Percentiles rank a stretch among this genome's conserved stretches.
phyloP scores from a whole-genome alignment of 495 filamentous ascomycete genomes.

The Apiosordaria backusii region DNA sequence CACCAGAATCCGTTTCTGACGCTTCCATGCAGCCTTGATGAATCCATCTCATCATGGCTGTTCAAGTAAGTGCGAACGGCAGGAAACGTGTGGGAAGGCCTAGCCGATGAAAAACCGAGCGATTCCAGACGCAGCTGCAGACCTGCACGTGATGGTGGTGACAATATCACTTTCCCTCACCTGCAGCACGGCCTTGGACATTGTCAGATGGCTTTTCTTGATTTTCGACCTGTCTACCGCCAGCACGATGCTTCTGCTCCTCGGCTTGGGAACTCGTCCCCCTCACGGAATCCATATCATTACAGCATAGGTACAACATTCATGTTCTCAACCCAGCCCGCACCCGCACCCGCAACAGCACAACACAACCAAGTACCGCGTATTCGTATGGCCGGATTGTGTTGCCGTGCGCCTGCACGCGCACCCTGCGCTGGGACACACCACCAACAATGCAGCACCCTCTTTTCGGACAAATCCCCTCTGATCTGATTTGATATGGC shows the following conservation, averaged over 20 bases:
- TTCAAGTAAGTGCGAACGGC: not conserved
- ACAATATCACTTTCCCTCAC: not conserved
- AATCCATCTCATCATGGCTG: not conserved
- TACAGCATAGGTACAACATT: not conserved
- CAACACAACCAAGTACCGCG: not conserved
- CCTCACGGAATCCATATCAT: not conserved
- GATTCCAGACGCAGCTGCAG: constrained; percentile 15
- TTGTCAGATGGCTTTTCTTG: not conserved
- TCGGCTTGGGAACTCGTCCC: too few species aligned
- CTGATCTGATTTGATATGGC: constrained; percentile 10
- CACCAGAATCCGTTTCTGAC: not conserved
- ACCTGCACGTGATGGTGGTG: constrained; percentile 16
- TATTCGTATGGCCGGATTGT: constrained; percentile 6
- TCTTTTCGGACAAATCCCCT: constrained; percentile 7
- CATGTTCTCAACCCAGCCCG: not conserved
- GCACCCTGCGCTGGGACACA: not conserved
- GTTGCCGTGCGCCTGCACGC: constrained; percentile 5
- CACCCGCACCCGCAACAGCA: too few species aligned
- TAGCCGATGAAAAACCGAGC: constrained; percentile 5
- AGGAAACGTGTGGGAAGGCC: not conserved
- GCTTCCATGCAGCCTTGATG: not conserved
- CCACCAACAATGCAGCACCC: constrained; percentile 12
- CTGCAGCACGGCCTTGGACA: not conserved
- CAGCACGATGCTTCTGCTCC: not conserved
- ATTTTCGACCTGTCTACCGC: not conserved